Base-by-base conservation (phyloP, 768 basidiomycete genomes). In the Fibroporia radiculosa region DNA sequence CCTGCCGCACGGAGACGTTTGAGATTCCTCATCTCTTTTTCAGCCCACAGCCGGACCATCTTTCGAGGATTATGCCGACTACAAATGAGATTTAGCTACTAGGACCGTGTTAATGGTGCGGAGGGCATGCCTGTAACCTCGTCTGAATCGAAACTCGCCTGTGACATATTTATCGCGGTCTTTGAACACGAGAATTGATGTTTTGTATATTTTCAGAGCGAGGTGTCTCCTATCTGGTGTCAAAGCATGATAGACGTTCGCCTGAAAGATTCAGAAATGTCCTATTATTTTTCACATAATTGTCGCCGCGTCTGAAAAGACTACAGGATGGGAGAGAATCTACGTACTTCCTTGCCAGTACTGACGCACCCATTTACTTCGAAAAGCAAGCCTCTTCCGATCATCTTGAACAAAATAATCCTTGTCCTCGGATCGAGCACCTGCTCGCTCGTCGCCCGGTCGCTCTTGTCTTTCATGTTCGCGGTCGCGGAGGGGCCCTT, bases 21-120 rank as follows among this genome's bases (percentile, higher is more conserved):
- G 49, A 99, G 67, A 61, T 99, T 99, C 19, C 96, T 80, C 84
- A 97, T 86, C 64, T 99, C 96, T 67, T 99, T 99, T 65, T 99
- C 96, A 2, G 96, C 96, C 96, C 96, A 99, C 3, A 98, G 65
- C 13, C 92, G 77, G 16, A 99, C 93, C 95, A 99, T 98, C 67
- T 99, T 99, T 22, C 96, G 79, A 13, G 96, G 95, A 60, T 98
- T 99, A 49, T 76, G 81, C 46, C 84, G 82, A 58, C 71, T 69
- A 14, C 14, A 8, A n/a, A 14, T 34, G 13, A 25, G 12, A 6
- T 29, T 19, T 32, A 22, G 20, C 18, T 13, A 22, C 23, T 14
- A 14, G 23, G 27, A 23, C 19, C 46, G 67, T 8, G 66, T 24
- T 16, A 37, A 25, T 5, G 20, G 23, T n/a, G n/a, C n/a, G 25